A percentile compares a stretch with the other conserved stretches of the same genome.
These are phyloP conservation scores for Vachellia pachyceras DNA, from an alignment of 306 rosid species.

Conservation along the genomic window DNA sequence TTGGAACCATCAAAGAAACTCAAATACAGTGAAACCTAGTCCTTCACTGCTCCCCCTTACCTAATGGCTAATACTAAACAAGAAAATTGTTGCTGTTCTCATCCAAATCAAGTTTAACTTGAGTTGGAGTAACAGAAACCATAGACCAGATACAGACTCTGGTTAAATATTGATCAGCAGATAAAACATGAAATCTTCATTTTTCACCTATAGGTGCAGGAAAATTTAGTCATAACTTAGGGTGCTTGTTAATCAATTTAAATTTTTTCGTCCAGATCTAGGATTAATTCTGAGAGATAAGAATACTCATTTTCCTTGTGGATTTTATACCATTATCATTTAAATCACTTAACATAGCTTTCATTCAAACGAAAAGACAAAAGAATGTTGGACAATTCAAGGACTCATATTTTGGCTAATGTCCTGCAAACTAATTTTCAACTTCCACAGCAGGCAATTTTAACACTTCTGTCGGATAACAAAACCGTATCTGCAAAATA, in stretches of 20 bases:
- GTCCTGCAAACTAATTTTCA: slow-evolving; percentile 11
- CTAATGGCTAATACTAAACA: background rate
- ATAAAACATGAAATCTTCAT: background rate
- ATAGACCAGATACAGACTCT: background rate
- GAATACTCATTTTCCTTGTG: slow-evolving; percentile 24
- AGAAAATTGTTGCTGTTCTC: no score
- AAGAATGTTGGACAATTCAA: slow-evolving; percentile 12
- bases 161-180: background rate
- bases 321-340: slow-evolving; percentile 21
- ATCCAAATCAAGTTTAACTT: no score
- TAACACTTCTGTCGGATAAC: slow-evolving; percentile 20
- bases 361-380: slow-evolving; percentile 14
- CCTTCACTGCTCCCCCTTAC: slow-evolving; percentile 2
- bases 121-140: background rate
- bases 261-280: slow-evolving; percentile 43
- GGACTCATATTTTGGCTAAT: slow-evolving; percentile 8
- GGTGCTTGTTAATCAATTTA: background rate
- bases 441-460: background rate
- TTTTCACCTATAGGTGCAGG: background rate
- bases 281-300: slow-evolving; percentile 9
- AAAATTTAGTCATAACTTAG: background rate
- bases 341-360: slow-evolving; percentile 26
- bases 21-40: slow-evolving; percentile 9
- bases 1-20: slow-evolving; percentile 17
- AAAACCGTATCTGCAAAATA: slow-evolving; percentile 26